A percentile compares a stretch with the other conserved stretches of the same genome.
phyloP scores from a whole-genome alignment of 2,329 filamentous ascomycete species.

The Trichoderma sp. region DNA sequence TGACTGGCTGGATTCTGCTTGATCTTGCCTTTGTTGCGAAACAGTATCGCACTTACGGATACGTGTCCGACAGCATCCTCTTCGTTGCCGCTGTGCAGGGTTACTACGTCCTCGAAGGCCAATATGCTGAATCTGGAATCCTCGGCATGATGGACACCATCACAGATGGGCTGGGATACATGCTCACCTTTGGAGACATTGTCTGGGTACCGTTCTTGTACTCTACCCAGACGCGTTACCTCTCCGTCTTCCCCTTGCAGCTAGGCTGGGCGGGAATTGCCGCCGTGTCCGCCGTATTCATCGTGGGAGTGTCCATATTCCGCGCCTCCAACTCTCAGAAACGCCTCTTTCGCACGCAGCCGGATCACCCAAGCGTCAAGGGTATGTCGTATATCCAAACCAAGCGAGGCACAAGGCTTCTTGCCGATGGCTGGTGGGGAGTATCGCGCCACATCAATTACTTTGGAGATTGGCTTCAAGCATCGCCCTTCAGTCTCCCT shows the following conservation, averaged over 20 bases:
- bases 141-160: conserved; percentile 90
- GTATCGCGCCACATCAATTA: conserved; percentile 89
- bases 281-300: conserved; percentile 63
- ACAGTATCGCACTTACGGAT: conserved; percentile 79
- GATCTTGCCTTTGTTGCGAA: conserved; percentile 80
- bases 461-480: conserved; percentile 87
- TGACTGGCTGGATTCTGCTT: conserved; percentile 81
- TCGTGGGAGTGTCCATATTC: conserved; percentile 78
- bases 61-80: conserved; percentile 77
- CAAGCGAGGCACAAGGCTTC: conserved; percentile 70
- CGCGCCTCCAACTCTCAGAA: conserved; percentile 86
- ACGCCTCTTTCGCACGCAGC: conserved; percentile 86
- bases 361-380: conserved; percentile 70
- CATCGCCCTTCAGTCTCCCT: conserved; percentile 80
- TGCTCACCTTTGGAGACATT: conserved; percentile 86
- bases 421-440: conserved; percentile 90
- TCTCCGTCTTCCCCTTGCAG: conserved; percentile 73
- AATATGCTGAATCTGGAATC: conserved; percentile 81
- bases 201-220: conserved; percentile 90
- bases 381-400: conserved; percentile 83
- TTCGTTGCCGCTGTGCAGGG: conserved; percentile 72
- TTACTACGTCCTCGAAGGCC: conserved; percentile 77
- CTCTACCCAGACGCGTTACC: conserved; percentile 76
- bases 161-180: conserved; percentile 86
- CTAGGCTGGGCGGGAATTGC: conserved; percentile 65